Percentiles rank a stretch among this genome's conserved stretches.
These are phyloP conservation scores for Penicillium verrucosum DNA, from an alignment of 2,329 filamentous ascomycete genomes.

Conservation along the genomic window DNA sequence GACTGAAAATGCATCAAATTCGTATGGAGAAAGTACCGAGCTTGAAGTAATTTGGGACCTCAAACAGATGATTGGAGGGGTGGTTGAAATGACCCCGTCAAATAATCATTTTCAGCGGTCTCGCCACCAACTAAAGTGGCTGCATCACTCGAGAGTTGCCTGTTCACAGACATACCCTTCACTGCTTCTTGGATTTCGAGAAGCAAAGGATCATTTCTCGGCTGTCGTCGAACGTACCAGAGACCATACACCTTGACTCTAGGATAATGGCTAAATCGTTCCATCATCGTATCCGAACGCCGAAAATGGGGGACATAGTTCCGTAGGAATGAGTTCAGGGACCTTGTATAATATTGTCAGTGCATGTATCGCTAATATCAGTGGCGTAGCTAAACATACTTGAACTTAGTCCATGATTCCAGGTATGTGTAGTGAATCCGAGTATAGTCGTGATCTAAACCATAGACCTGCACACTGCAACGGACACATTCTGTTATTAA, in stretches of 20 bases:
- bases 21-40: background rate
- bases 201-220: slow-evolving; percentile 1
- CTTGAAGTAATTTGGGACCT: background rate
- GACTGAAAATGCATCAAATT: background rate
- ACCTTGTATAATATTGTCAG: background rate
- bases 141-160: background rate
- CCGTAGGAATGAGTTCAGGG: background rate
- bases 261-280: background rate
- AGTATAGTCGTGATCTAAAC: background rate
- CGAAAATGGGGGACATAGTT: no score
- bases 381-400: background rate
- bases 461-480: background rate
- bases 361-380: background rate
- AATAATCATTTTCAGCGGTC: background rate
- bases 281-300: no score
- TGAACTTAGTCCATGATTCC: background rate
- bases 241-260: background rate
- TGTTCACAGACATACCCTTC: background rate
- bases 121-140: background rate
- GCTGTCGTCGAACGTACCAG: background rate
- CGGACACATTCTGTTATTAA: background rate
- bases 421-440: background rate
- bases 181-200: slow-evolving; percentile 7
- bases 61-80: background rate
- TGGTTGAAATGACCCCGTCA: no score